These are phyloP conservation scores for Saturnispora galanensis DNA, from an alignment of 805 yeast species.

Conservation along the genomic window DNA sequence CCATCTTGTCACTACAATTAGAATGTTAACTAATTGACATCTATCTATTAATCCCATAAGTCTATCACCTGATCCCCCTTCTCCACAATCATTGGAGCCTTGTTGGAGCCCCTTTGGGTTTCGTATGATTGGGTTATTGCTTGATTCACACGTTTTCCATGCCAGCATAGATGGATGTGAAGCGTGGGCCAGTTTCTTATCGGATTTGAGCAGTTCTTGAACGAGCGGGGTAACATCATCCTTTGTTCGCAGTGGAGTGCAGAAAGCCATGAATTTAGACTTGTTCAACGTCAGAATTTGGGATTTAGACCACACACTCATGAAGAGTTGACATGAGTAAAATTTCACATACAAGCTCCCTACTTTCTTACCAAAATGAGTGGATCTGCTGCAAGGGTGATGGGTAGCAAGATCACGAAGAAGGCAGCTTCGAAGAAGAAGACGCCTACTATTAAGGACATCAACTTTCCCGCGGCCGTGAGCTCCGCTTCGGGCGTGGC, in stretches of 20 bases:
- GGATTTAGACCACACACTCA: conserved; percentile 32
- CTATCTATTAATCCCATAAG: conserved; percentile 45
- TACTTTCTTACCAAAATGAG: not conserved
- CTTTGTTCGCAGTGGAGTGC: conserved; percentile 30
- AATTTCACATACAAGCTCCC: not conserved
- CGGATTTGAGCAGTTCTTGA: conserved; percentile 30
- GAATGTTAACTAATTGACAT: conserved; percentile 38
- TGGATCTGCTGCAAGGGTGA: no score
- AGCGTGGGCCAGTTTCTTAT: conserved; percentile 46
- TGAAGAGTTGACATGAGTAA: not conserved
- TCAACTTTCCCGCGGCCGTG: no score
- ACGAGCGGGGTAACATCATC: conserved; percentile 36
- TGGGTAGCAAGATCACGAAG: not conserved
- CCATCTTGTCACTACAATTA: conserved; percentile 72
- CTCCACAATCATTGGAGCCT: conserved; percentile 65
- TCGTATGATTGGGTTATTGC: not conserved
- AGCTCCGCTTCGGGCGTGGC: no score
- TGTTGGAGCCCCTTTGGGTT: conserved; percentile 32
- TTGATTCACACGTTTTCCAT: conserved; percentile 44
- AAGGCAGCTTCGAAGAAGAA: not conserved
- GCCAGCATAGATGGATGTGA: conserved; percentile 70
- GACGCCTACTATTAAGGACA: not conserved
- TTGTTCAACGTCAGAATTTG: conserved; percentile 37
- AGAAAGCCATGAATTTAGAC: conserved; percentile 61
- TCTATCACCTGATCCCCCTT: conserved; percentile 61